Base-by-base conservation (phyloP, 2,329 filamentous ascomycete genomes). In the Penicillium paneum region DNA sequence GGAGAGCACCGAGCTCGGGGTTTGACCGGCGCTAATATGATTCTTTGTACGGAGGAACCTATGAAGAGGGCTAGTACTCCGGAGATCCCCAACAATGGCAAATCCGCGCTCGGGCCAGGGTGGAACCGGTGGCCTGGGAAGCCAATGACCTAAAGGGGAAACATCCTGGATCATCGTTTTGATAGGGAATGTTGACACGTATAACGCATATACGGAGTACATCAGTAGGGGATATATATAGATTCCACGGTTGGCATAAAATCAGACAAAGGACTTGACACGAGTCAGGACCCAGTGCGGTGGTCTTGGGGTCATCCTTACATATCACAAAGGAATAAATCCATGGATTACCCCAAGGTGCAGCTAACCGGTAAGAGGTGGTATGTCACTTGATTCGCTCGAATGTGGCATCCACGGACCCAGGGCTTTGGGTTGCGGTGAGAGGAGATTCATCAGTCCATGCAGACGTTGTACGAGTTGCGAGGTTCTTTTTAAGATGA, bases 401-500 rank as follows among this genome's bases (percentile, higher is more conserved):
- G 5, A 48, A 15, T 24, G 17, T 40, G 35, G 6, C 45, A 26
- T 17, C 46, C 26, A 29, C 19, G 35, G 36, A 52, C 50, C 50
- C 50, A 17, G 36, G n/a, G n/a, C n/a, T 35, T 19, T 42, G 50
- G 50, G 31, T 52, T 52, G 12, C 42, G 49, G 49, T 47, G 49
- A 51, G 26, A 31, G 32, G 12, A 12, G 24, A 17, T 17, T 41
- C 10, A 28, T 28, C 21, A 26, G n/a, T 35, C 10, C 38, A n/a
- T 28, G 17, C 21, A 24, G 21, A 24, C 21, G 21, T 24, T 24
- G 5, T 21, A 34, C 21, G 34, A 32, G 24, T 45, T 45, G 15
- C 3, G 24, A 10, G 42, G 13, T 11, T 3, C 21, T 32, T 15
- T 32, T 31, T 6, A 32, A 13, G 32, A 45, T 45, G 29, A 8